These are phyloP conservation scores for Euphorbia celastroides DNA, from an alignment of 441 rosid genomes.

Conservation along the genomic window DNA sequence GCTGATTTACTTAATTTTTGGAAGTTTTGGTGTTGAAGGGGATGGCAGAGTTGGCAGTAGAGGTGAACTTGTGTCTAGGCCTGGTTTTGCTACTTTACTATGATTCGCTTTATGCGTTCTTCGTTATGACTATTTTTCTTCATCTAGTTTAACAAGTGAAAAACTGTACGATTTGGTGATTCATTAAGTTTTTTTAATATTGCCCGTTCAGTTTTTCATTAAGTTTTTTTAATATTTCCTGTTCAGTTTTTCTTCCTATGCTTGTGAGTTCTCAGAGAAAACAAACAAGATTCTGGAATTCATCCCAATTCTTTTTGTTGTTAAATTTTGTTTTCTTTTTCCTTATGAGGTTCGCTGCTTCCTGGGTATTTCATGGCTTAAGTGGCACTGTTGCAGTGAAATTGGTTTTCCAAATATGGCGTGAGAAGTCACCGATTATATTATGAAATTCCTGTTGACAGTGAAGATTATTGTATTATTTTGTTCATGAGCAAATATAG, in stretches of 20 bases:
- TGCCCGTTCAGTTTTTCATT: too few species aligned
- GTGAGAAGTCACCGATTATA: not conserved
- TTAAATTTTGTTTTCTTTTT: too few species aligned
- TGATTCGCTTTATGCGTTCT: not conserved
- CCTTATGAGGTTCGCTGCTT: not conserved
- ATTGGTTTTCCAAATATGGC: not conserved
- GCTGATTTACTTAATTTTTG: too few species aligned
- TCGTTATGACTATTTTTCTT: not conserved
- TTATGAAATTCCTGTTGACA: not conserved
- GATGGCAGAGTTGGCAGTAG: not conserved
- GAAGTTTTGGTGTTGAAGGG: not conserved
- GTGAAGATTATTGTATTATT: not conserved
- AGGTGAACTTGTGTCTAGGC: not conserved
- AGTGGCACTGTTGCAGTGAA: not conserved
- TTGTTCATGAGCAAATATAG: not conserved
- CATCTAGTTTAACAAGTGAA: not conserved
- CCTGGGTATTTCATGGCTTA: not conserved
- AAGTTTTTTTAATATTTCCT: not conserved
- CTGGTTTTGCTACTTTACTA: not conserved
- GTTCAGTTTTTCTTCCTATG: too few species aligned
- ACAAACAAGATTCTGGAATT: too few species aligned
- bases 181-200: not conserved
- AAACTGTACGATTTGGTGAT: not conserved
- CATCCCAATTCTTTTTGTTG: too few species aligned
- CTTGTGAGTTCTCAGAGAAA: too few species aligned